These are phyloP conservation scores for Trichosanthes truncata DNA, from an alignment of 306 rosid genomes.

Conservation along the genomic window DNA sequence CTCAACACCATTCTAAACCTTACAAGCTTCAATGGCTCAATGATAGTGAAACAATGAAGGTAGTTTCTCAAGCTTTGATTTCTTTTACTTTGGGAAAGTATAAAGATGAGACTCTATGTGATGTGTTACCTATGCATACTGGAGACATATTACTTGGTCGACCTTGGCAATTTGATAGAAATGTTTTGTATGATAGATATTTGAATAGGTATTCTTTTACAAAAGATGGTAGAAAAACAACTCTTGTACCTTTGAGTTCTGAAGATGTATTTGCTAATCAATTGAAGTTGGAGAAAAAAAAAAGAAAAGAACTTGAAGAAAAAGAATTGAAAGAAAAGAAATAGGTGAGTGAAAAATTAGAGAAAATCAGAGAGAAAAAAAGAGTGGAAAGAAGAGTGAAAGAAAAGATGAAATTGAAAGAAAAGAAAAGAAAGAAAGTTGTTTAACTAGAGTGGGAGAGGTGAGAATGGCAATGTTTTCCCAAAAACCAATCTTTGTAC, in stretches of 20 bases:
- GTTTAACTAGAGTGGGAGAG: not conserved
- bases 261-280: too few species aligned
- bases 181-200: not conserved
- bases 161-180: not conserved
- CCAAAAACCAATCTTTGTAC: too few species aligned
- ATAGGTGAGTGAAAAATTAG: too few species aligned
- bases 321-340: not conserved
- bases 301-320: too few species aligned
- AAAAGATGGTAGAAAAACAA: not conserved
- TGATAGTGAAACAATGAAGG: not conserved
- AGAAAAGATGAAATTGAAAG: too few species aligned
- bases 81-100: too few species aligned
- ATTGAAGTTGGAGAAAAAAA: too few species aligned
- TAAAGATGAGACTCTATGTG: too few species aligned
- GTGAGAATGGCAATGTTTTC: too few species aligned
- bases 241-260: not conserved
- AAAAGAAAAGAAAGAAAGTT: too few species aligned
- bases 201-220: not conserved
- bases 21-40: not conserved
- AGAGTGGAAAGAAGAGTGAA: not conserved
- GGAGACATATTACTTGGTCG: not conserved
- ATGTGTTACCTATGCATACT: not conserved
- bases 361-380: not conserved
- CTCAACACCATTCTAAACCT: not conserved
- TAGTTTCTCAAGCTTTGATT: not conserved